phyloP scores from a whole-genome alignment of 352 stramenopile species.

The Blastocystis sp. region DNA sequence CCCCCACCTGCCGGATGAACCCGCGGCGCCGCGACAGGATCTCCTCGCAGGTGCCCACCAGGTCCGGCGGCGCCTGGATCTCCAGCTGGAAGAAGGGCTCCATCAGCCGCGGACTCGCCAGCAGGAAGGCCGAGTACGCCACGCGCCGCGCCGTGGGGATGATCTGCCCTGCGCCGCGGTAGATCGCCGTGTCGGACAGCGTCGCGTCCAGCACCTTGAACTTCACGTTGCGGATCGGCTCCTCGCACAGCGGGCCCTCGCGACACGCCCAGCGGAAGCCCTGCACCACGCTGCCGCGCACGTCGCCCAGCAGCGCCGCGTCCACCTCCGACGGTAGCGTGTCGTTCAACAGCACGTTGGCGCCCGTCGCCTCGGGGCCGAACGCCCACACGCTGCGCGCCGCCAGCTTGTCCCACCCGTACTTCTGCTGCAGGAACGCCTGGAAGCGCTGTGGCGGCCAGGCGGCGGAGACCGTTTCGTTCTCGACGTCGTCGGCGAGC shows the following conservation, averaged over 20 bases:
- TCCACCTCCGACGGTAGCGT: slow-evolving; percentile 92
- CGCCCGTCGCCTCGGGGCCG: slow-evolving; percentile 86
- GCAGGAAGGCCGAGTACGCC: slow-evolving; percentile 95
- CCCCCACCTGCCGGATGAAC: slow-evolving; percentile 69
- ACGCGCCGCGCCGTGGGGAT: slow-evolving; percentile 94
- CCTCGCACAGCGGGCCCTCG: slow-evolving; percentile 96
- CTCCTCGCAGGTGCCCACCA: slow-evolving; percentile 90
- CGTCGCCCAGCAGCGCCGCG: slow-evolving; percentile 85
- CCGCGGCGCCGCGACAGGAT: slow-evolving; percentile 88
- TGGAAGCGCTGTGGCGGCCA: slow-evolving; percentile 72
- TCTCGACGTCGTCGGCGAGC: slow-evolving; percentile 86
- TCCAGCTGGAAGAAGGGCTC: slow-evolving; percentile 95
- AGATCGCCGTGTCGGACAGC: slow-evolving; percentile 88
- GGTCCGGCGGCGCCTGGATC: slow-evolving; percentile 93
- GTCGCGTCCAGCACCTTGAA: slow-evolving; percentile 97
- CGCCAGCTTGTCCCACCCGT: slow-evolving; percentile 97
- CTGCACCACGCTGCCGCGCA: slow-evolving; percentile 80
- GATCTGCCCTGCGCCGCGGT: slow-evolving; percentile 91
- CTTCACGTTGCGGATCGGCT: slow-evolving; percentile 95
- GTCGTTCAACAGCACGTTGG: slow-evolving; percentile 96
- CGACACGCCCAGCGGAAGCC: slow-evolving; percentile 97
- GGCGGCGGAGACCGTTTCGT: slow-evolving; percentile 83
- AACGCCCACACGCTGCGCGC: slow-evolving; percentile 96
- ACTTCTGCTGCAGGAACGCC: slow-evolving; percentile 89
- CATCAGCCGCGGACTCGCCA: slow-evolving; percentile 91